Conservation (phyloP, 345 rosid genomes). For the Corymbia maculata region DNA sequence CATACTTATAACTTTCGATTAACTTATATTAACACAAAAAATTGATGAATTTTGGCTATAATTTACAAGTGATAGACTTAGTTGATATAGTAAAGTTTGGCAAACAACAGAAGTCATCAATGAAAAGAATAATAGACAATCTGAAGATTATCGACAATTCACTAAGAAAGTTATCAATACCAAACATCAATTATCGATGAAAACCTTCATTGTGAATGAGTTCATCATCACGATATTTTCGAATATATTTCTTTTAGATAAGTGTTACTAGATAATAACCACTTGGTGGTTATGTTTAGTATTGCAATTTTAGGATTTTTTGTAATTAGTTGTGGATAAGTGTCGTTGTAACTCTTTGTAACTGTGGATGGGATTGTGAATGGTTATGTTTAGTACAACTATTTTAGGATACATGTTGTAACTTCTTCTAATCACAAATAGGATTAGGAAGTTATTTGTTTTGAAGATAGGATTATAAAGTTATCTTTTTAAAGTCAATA, state of each 20-base stretch:
- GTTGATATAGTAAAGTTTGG: background rate
- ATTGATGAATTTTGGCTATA: background rate
- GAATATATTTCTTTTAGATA: too few species aligned
- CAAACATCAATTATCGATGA: too few species aligned
- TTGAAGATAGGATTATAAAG: too few species aligned
- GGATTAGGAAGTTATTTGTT: background rate
- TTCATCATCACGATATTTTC: background rate
- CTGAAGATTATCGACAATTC: accelerated
- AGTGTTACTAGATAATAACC: too few species aligned
- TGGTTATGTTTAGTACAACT: background rate
- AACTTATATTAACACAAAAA: too few species aligned
- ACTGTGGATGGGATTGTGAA: background rate
- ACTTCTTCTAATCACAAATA: background rate
- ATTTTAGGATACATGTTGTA: background rate
- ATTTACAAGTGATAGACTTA: background rate
- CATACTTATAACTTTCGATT: too few species aligned
- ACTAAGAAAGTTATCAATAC: accelerated
- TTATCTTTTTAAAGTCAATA: too few species aligned
- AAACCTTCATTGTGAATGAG: too few species aligned
- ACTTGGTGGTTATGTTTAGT: too few species aligned
- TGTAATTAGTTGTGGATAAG: too few species aligned
- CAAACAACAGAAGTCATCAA: accelerated
- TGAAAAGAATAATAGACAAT: background rate
- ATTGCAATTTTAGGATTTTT: too few species aligned
- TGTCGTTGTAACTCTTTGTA: too few species aligned